These are phyloP conservation scores for Globisporangium paddicum DNA, from an alignment of 352 stramenopile genomes.

Conservation along the genomic window DNA sequence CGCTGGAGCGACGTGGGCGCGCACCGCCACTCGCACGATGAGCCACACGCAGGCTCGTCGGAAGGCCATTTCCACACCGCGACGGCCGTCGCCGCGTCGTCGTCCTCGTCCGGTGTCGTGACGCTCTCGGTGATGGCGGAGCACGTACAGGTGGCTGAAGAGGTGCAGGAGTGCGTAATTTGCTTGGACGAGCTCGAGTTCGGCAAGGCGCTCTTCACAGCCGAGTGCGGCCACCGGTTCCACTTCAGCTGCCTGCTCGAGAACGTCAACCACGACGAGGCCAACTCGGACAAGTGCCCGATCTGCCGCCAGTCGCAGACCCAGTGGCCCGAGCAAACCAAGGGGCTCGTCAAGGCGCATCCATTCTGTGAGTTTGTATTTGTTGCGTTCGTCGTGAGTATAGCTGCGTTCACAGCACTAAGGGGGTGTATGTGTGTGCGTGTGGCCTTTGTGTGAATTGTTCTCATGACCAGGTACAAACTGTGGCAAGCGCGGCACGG, in stretches of 20 bases:
- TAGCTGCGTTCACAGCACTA: neutral
- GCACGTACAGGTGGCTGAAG: conserved; percentile 23
- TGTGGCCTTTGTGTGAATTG: neutral
- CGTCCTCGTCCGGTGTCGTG: conserved; percentile 14
- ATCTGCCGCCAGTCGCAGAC: conserved; percentile 84
- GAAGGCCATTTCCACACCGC: conserved; percentile 13
- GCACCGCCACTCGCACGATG: conserved; percentile 19
- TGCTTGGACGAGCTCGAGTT: conserved; percentile 72
- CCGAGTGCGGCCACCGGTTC: conserved; percentile 83
- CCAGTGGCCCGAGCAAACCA: conserved; percentile 82
- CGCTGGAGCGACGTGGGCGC: conserved; percentile 70
- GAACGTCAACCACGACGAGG: conserved; percentile 89
- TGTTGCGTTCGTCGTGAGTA: neutral
- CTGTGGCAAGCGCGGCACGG: conserved; percentile 64
- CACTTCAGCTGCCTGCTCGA: conserved; percentile 84
- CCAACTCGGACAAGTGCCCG: conserved; percentile 85
- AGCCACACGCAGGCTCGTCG: neutral
- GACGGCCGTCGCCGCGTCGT: conserved; percentile 14
- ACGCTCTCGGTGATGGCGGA: conserved; percentile 34
- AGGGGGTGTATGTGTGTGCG: neutral
- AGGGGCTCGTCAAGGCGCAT: conserved; percentile 81
- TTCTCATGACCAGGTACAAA: conserved; percentile 44
- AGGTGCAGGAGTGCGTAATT: conserved; percentile 71
- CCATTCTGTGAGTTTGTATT: conserved; percentile 65
- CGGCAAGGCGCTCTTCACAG: conserved; percentile 72